Evolutionary conservation across 768 basidiomycete genomes (phyloP).

Genomic region (Mycena olivaceomarginata): DNA sequence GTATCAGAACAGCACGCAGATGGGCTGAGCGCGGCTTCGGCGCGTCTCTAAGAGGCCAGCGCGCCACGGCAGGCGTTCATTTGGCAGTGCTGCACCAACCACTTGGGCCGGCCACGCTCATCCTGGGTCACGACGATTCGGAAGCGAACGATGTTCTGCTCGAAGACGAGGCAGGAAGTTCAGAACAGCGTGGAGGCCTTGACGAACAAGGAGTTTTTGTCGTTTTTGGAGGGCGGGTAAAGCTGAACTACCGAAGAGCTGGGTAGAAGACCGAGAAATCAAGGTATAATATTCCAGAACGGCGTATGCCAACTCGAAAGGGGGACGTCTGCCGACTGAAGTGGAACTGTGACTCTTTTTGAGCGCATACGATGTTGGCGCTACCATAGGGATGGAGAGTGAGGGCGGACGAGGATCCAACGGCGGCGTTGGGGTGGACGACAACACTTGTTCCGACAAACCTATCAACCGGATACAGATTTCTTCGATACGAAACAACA

Average conservation of each 20-base stretch:
- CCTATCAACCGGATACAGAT: constrained; percentile 92
- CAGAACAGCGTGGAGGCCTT: constrained; percentile 86
- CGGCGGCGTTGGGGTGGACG: constrained; percentile 97
- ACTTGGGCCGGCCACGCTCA: constrained; percentile 71
- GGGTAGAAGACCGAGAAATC: constrained; percentile 75
- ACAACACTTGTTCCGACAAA: constrained; percentile 82
- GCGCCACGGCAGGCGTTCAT: too few relatives aligned
- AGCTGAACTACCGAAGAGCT: constrained; percentile 77
- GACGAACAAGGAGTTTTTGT: constrained; percentile 85
- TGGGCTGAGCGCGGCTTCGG: too few relatives aligned
- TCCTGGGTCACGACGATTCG: constrained; percentile 87
- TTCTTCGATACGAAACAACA: constrained; percentile 94
- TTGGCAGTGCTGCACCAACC: too few relatives aligned
- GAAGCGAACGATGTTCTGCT: constrained; percentile 78
- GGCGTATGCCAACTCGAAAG: constrained; percentile 80
- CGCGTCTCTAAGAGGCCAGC: too few relatives aligned
- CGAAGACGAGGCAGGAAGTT: constrained; percentile 64
- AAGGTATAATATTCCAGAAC: constrained; percentile 59
- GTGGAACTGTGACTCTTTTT: constrained; percentile 86
- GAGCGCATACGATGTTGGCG: constrained; percentile 80
- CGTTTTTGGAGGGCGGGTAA: constrained; percentile 68
- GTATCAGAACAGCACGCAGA: too few relatives aligned
- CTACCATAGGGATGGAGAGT: constrained; percentile 72
- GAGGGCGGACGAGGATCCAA: constrained; percentile 79
- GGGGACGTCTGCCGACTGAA: constrained; percentile 91